Percentiles rank a stretch among this genome's conserved stretches.
Evolutionary conservation across 192 early-diverging fungal species (phyloP).

Genomic region (Coemansia sp.): DNA sequence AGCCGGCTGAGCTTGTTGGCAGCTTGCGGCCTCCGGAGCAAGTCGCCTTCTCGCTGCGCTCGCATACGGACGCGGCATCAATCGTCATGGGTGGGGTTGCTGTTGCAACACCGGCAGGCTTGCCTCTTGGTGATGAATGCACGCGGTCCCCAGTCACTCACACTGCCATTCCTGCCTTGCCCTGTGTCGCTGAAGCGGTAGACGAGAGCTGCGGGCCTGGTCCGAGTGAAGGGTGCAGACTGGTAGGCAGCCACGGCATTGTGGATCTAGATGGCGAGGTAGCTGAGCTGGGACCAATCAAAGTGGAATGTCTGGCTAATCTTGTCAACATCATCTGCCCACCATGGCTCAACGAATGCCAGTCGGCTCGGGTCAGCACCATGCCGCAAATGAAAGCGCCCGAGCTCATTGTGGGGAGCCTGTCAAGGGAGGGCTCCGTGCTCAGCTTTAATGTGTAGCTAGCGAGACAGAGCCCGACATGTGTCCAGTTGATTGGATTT

Average conservation of each 20-base stretch:
- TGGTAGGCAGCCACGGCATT: conserved; percentile 44
- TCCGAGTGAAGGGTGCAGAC: conserved; percentile 12
- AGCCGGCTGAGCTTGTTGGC: not conserved
- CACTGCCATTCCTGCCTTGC: not conserved
- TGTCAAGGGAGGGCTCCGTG: conserved; percentile 37
- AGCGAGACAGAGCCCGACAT: not conserved
- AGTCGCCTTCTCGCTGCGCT: conserved; percentile 34
- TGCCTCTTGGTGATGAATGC: not conserved
- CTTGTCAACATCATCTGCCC: conserved; percentile 34
- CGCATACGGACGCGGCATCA: conserved; percentile 28
- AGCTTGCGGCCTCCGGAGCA: conserved; percentile 18
- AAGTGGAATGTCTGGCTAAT: conserved; percentile 45
- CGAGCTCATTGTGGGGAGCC: conserved; percentile 28
- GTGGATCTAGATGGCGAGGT: conserved; percentile 51
- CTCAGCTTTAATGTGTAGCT: conserved; percentile 33
- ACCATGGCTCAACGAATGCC: conserved; percentile 42
- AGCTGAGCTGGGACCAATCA: conserved; percentile 44
- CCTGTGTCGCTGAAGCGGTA: not conserved
- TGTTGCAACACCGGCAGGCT: not conserved
- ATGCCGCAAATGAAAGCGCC: conserved; percentile 19
- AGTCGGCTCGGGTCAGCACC: conserved; percentile 12
- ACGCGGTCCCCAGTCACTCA: not conserved
- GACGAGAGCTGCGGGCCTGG: not conserved
- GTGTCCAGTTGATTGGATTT: too few species aligned
- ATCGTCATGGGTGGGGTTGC: conserved; percentile 2